Base-by-base conservation (phyloP, 2,329 filamentous ascomycete genomes). In the Leptodontidium sp. region DNA sequence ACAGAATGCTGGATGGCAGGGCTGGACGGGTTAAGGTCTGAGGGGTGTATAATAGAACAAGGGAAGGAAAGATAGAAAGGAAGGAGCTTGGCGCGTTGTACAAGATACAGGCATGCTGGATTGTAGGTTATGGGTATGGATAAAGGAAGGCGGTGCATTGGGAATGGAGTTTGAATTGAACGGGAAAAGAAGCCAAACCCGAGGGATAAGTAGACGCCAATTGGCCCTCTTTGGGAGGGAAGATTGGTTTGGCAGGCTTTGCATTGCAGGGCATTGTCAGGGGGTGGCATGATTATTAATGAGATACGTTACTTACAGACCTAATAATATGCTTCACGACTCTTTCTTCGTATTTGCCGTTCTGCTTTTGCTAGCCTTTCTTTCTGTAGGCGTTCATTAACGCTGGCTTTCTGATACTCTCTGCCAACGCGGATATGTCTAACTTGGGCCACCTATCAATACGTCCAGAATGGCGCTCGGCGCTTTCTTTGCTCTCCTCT, bases 1-100 rank as follows among this genome's bases (percentile, higher is more conserved):
- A 61, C 70, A 72, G 32, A 68, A 68, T 35, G 65, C 61, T 47
- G 65, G 65, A n/a, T 70, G 68, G 70, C 40, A 65, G 15, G 63
- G 52, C 5, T 65, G 52, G 50, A 59, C 57, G 2, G 21, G 21
- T 3, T 59, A 12, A 59, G 14, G 1, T 5, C 21, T n/a, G 5
- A 29, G 21, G 21, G 35, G 35, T 45, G 38, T 45, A 45, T 26
- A 15, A 59, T 45, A 26, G 5, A 40, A 43, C 0, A 40, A 40
- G 9, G 38, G 8, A 7, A 12, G 38, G 9, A 40, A 40, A 11
- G 8, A 40, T 6, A 40, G 38, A 12, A 40, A 8, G 38, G 38
- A 40, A 24, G 9, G n/a, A 11, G 47, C 2, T 24, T 12, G n/a
- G 47, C 9, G 9, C 21, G 47, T 24, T 21, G 21, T 21, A 12